A percentile compares a stretch with the other conserved stretches of the same genome.
These are phyloP conservation scores for Nicotiana undulata DNA, from an alignment of 257 asterid species.

Conservation along the genomic window DNA sequence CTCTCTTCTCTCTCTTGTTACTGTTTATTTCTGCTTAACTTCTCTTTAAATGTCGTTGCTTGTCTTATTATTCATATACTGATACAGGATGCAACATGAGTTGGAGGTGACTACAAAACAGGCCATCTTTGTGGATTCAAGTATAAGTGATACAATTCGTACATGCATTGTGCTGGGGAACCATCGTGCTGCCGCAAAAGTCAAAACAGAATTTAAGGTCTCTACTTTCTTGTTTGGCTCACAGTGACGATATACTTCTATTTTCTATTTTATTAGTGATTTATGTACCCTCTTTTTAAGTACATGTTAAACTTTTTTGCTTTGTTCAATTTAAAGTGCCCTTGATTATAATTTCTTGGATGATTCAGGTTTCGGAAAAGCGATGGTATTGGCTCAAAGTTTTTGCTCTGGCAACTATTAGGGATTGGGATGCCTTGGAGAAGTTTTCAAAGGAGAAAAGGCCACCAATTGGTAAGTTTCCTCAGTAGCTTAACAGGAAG, in stretches of 20 bases:
- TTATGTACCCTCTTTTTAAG: conserved; percentile 4
- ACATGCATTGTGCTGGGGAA: conserved; percentile 90
- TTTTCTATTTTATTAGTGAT: neutral
- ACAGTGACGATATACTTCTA: neutral
- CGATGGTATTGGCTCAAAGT: conserved; percentile 98
- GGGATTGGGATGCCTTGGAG: conserved; percentile 93
- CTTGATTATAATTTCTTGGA: neutral
- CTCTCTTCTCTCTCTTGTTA: neutral
- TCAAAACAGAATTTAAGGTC: conserved; percentile 85
- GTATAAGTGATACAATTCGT: conserved; percentile 93
- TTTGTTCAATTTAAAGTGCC: neutral
- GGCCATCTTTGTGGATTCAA: conserved; percentile 89
- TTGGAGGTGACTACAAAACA: conserved; percentile 78
- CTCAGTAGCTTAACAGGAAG: neutral
- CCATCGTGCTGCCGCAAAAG: conserved; percentile 73
- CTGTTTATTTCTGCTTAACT: neutral
- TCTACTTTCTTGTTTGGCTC: conserved; percentile 9
- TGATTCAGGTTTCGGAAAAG: conserved; percentile 86
- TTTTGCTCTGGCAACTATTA: conserved; percentile 84
- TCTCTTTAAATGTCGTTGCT: neutral
- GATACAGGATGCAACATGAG: conserved; percentile 75
- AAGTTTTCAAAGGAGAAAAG: conserved; percentile 82
- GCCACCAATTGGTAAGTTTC: conserved; percentile 75
- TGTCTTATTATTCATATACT: neutral
- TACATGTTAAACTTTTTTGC: neutral